Evolutionary conservation across 2,329 filamentous ascomycete genomes (phyloP).

Genomic region (Amesomyces nigricolor): DNA sequence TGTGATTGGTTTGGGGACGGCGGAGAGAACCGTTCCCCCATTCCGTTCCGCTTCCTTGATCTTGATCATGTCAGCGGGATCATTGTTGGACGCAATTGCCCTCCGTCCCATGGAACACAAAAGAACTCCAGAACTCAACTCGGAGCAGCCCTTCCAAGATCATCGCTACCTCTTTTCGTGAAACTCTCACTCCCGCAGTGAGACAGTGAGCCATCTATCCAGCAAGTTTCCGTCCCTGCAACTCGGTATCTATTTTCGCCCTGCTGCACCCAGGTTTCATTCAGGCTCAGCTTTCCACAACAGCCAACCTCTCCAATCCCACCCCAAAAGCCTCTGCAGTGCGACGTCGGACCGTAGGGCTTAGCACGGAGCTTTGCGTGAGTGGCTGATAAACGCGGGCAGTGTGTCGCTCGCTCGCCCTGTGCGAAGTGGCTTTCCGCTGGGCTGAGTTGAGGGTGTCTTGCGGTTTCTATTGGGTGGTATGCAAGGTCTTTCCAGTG

Average conservation of each 20-base stretch:
- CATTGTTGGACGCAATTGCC: background rate
- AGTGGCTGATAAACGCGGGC: conserved; percentile 9
- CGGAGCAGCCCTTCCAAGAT: too few relatives aligned
- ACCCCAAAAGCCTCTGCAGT: background rate
- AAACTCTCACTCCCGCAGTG: too few relatives aligned
- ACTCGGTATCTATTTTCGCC: too few relatives aligned
- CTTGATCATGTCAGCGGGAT: background rate
- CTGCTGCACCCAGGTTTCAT: background rate
- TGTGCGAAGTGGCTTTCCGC: conserved; percentile 1
- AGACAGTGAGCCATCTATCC: too few relatives aligned
- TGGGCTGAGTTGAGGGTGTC: too few relatives aligned
- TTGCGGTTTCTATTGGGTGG: too few relatives aligned
- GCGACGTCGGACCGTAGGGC: conserved; percentile 17
- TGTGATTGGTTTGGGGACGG: background rate
- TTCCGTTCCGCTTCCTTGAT: background rate
- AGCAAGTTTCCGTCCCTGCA: too few relatives aligned
- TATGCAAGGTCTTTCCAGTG: too few relatives aligned
- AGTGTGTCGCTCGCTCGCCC: background rate
- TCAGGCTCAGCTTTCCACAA: background rate
- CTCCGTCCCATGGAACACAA: background rate
- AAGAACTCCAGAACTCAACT: too few relatives aligned
- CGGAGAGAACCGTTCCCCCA: conserved; percentile 10
- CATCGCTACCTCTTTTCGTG: too few relatives aligned
- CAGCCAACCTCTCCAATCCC: background rate
- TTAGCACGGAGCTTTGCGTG: conserved; percentile 1